Evolutionary conservation across 192 early-diverging fungal species (phyloP).

Genomic region (Coemansia sp.): DNA sequence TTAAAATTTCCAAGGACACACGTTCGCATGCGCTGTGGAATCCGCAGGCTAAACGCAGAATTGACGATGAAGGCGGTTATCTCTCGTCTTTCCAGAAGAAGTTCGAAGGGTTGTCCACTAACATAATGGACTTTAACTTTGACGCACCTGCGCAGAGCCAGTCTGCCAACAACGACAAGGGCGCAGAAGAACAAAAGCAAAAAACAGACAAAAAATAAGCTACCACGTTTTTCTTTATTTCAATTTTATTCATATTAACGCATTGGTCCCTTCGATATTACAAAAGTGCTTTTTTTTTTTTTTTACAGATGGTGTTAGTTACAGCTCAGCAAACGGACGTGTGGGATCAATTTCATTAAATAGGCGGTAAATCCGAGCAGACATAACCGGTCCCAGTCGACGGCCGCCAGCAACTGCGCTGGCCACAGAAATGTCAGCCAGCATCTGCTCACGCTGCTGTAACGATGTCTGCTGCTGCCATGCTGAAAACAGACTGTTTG

Average conservation of each 20-base stretch:
- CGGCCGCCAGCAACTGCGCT: constrained; percentile 21
- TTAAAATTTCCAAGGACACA: constrained; percentile 89
- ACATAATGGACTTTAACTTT: constrained; percentile 9
- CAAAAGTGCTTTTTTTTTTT: neutral
- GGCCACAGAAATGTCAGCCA: constrained; percentile 21
- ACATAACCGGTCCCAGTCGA: constrained; percentile 30
- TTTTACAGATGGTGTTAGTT: neutral
- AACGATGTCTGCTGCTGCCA: constrained; percentile 10
- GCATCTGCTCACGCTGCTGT: constrained; percentile 17
- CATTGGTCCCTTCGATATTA: neutral
- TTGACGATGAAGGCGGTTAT: constrained; percentile 78
- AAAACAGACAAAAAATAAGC: constrained; percentile 22
- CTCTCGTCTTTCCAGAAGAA: constrained; percentile 78
- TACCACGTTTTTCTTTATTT: neutral
- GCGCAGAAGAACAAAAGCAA: constrained; percentile 4
- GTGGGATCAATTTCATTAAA: constrained; percentile 31
- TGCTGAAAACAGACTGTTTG: constrained; percentile 24
- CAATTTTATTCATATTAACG: neutral
- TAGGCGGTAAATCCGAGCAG: constrained; percentile 27
- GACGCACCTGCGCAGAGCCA: constrained; percentile 7
- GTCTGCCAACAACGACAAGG: constrained; percentile 10
- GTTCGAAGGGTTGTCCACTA: constrained; percentile 61
- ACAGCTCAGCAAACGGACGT: constrained; percentile 28
- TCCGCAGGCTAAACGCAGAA: constrained; percentile 58
- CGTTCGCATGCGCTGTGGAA: constrained; percentile 94